Conservation (phyloP, 495 filamentous ascomycete species). For the Podospora fimiseda region DNA sequence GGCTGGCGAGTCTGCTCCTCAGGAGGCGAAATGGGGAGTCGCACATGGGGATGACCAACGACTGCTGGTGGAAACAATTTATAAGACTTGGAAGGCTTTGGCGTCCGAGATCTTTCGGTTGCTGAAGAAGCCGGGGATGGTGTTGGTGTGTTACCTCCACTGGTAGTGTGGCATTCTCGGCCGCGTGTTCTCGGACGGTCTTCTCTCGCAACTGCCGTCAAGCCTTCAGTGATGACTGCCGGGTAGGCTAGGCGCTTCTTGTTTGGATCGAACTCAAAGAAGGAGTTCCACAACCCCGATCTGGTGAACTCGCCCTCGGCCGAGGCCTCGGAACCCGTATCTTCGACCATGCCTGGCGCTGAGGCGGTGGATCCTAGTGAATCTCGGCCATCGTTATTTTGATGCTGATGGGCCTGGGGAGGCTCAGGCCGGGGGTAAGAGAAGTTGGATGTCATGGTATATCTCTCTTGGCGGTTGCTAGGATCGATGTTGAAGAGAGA, state of each 20-base stretch:
- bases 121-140: too few relatives aligned
- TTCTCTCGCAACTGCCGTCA: background rate
- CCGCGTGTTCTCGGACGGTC: background rate
- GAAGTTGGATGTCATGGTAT: conserved; percentile 17
- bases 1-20: too few relatives aligned
- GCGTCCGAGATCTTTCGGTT: too few relatives aligned
- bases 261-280: conserved; percentile 6
- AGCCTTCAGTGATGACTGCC: conserved; percentile 4
- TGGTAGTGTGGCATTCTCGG: too few relatives aligned
- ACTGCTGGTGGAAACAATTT: too few relatives aligned
- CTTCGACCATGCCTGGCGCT: conserved; percentile 24
- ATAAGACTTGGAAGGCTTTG: too few relatives aligned
- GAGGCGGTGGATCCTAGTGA: conserved; percentile 24
- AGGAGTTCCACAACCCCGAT: conserved; percentile 22
- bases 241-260: conserved; percentile 6
- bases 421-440: conserved; percentile 11
- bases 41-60: too few relatives aligned
- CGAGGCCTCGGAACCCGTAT: conserved; percentile 25
- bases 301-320: conserved; percentile 23
- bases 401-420: background rate
- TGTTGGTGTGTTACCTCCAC: too few relatives aligned
- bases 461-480: too few relatives aligned
- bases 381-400: conserved; percentile 6
- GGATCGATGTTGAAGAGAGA: too few relatives aligned
- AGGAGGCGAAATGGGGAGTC: too few relatives aligned